Base-by-base conservation (phyloP, 2,329 filamentous ascomycete species). In the Cucurbitaria berberidis region DNA sequence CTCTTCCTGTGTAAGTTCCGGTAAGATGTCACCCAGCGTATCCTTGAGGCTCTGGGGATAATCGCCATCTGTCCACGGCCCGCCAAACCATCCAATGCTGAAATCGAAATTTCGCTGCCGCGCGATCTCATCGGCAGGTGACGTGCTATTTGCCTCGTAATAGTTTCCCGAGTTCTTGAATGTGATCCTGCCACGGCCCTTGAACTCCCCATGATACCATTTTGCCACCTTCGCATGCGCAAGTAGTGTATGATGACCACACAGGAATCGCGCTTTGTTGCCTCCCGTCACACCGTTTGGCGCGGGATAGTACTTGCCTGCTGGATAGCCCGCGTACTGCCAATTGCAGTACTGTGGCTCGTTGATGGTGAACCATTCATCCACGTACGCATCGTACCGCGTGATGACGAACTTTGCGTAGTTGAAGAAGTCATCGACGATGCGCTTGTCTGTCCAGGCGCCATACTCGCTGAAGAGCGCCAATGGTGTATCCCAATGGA, bases 301-400 rank as follows among this genome's bases (percentile, higher is more conserved):
- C 1, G 77, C 76, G 15, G 79, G 78, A 34, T 80, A 80, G 53
- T 78, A 76, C 13, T 74, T 62, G 5, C 80, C 78, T 13, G 76
- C 74, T 2, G 77, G 78, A 36, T 80, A 81, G 48, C 60, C 62
- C 1, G 70, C 66, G 59, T 78, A 81, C 60, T 81, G 78, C 78
- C 78, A 80, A 51, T 80, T 78, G 53, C 78, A 80, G 65, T 80
- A 78, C 59, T 79, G 76, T 2, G 76, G 74, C 60, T 76, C 73
- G 51, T 76, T 77, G 59, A 77, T 73, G 0, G 75, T 76, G 52
- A 74, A 77, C 74, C 74, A 77, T 16, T 73, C 68, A 22, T 73
- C 73, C 4, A 77, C 75, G 45, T 73, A 73, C 9, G 67, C 61
- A 48, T 78, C 76, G 44, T 78, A 78, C 3, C 76, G 66, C 6